These are phyloP conservation scores for Microstegium vimineum DNA, from an alignment of 176 grass and related monocot species.

Conservation along the genomic window DNA sequence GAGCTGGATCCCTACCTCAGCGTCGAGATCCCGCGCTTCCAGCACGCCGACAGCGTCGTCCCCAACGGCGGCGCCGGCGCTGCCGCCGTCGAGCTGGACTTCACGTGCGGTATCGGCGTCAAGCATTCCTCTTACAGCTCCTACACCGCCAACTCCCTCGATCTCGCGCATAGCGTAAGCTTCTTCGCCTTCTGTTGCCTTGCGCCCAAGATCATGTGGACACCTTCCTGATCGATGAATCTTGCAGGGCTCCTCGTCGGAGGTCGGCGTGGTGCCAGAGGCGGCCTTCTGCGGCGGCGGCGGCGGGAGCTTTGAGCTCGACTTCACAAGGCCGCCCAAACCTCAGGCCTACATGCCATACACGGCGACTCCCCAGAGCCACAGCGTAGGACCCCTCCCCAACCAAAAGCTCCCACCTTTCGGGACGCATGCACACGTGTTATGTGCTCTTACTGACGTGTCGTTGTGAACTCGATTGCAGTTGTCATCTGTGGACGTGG, in stretches of 20 bases:
- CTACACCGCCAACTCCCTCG: slow-evolving; percentile 44
- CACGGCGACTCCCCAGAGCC: slow-evolving; percentile 20
- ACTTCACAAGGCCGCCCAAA: slow-evolving; percentile 44
- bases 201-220: neutral
- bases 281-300: slow-evolving; percentile 24
- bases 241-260: slow-evolving; percentile 69
- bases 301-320: slow-evolving; percentile 35
- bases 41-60: slow-evolving; percentile 69
- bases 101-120: slow-evolving; percentile 38
- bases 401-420: neutral
- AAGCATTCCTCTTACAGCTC: slow-evolving; percentile 54
- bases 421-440: neutral
- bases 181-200: neutral
- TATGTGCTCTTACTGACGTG: neutral
- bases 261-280: slow-evolving; percentile 82
- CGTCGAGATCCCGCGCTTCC: slow-evolving; percentile 49
- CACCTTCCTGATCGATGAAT: neutral
- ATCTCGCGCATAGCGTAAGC: slow-evolving; percentile 57
- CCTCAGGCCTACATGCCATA: slow-evolving; percentile 34
- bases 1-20: slow-evolving; percentile 68
- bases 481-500: slow-evolving; percentile 53
- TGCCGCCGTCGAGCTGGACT: slow-evolving; percentile 37
- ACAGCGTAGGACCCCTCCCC: slow-evolving; percentile 26
- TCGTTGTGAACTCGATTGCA: slow-evolving; percentile 10
- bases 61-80: slow-evolving; percentile 40